Conservation (phyloP, 306 rosid genomes). For the Canavalia ensiformis region DNA sequence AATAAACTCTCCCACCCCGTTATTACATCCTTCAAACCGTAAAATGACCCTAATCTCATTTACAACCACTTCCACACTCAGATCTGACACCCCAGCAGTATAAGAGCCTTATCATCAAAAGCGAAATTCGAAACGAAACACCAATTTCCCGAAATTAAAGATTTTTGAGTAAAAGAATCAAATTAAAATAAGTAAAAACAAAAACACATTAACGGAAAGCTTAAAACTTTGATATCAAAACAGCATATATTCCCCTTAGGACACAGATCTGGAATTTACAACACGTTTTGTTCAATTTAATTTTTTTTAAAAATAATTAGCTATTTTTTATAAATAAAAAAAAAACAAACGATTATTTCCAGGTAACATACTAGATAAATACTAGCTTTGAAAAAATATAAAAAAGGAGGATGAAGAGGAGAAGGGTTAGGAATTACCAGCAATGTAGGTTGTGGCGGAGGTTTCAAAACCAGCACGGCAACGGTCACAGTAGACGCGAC, state of each 20-base stretch:
- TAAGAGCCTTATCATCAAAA: not conserved
- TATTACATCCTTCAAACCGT: constrained; percentile 10
- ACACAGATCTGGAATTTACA: constrained; percentile 37
- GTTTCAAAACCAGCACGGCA: constrained; percentile 94
- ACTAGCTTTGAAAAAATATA: not conserved
- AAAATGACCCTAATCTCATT: not conserved
- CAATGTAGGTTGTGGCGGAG: constrained; percentile 72
- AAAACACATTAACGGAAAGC: not conserved
- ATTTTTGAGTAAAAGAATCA: not conserved
- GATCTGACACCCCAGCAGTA: constrained; percentile 33
- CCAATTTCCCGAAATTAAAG: not conserved
- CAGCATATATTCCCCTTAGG: not conserved
- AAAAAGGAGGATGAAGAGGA: not conserved
- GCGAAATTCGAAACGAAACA: not conserved
- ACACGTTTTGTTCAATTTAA: too few relatives aligned
- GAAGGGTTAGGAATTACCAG: constrained; percentile 57
- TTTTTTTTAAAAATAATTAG: not conserved
- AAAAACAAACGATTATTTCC: too few relatives aligned
- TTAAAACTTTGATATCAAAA: not conserved
- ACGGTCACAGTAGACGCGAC: constrained; percentile 78
- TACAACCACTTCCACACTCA: not conserved
- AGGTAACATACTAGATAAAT: too few relatives aligned
- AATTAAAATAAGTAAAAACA: not conserved
- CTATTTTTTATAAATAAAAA: too few relatives aligned
- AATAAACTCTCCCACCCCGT: not conserved